A percentile compares a stretch with the other conserved stretches of the same genome.
These are phyloP conservation scores for Setaria italica DNA, from an alignment of 202 grass and related monocot genomes.

Conservation along the genomic window DNA sequence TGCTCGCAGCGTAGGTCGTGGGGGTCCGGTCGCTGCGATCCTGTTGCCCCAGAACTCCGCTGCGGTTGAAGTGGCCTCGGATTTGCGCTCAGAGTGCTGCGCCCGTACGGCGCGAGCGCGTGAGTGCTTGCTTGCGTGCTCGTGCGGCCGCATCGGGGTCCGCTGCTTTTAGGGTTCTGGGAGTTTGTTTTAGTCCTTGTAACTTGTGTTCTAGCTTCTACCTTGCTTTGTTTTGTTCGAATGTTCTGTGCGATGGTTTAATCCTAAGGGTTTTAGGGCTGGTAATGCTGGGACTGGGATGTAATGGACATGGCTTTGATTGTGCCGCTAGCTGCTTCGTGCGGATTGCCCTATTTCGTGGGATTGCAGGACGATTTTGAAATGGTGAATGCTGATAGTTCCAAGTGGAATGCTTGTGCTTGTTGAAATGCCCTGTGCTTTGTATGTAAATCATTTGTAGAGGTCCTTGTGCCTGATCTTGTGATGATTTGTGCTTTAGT, in stretches of 20 bases:
- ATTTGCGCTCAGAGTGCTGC: conserved; percentile 1
- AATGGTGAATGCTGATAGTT: neutral
- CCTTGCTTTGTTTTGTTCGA: neutral
- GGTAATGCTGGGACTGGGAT: neutral
- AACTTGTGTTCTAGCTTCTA: neutral
- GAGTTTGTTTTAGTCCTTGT: neutral
- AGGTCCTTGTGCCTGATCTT: neutral
- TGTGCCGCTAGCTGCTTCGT: neutral
- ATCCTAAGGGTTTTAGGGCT: conserved; percentile 50
- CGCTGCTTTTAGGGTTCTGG: conserved; percentile 34
- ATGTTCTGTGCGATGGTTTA: conserved; percentile 14
- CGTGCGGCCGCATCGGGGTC: neutral
- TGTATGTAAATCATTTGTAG: neutral
- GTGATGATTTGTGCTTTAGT: neutral
- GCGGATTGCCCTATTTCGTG: neutral
- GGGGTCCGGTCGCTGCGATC: neutral
- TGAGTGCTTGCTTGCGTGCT: no score
- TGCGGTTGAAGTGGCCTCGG: neutral
- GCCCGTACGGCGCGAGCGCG: neutral
- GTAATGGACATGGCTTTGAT: neutral
- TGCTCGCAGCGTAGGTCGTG: conserved; percentile 7
- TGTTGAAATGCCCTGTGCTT: neutral
- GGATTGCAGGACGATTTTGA: neutral
- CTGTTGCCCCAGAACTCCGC: neutral
- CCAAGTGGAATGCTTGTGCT: conserved; percentile 19